These are phyloP conservation scores for Ampelomyces quisqualis DNA, from an alignment of 2,329 filamentous ascomycete species.

Conservation along the genomic window DNA sequence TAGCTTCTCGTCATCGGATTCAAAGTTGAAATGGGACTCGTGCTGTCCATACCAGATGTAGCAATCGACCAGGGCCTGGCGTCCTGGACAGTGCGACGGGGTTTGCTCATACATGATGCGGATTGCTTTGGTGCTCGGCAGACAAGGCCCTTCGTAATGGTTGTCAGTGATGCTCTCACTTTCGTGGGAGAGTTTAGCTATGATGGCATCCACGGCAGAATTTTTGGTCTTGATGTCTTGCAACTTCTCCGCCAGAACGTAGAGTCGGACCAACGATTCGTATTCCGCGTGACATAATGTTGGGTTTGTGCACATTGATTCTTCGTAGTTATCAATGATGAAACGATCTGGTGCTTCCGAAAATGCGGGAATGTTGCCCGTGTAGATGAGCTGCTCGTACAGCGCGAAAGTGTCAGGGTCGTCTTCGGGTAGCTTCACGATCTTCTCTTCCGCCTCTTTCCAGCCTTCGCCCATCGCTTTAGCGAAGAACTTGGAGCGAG, in stretches of 20 bases:
- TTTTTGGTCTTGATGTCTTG: not conserved
- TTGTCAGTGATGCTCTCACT: not conserved
- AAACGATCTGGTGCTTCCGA: not conserved
- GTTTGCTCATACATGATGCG: not conserved
- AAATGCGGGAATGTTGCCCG: conserved; percentile 3
- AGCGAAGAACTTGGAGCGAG: conserved; percentile 9
- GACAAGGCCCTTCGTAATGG: not conserved
- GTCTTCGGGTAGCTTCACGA: conserved; percentile 10
- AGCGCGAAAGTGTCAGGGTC: conserved; percentile 10
- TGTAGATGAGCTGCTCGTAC: conserved; percentile 15
- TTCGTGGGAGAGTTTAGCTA: not conserved
- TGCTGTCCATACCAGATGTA: not conserved
- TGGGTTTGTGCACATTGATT: no score
- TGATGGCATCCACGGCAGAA: not conserved
- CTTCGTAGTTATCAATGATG: no score
- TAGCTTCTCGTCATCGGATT: no score
- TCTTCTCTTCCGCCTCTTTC: not conserved
- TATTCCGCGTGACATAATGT: conserved; percentile 1
- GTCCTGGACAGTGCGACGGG: not conserved
- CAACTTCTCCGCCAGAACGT: conserved; percentile 18
- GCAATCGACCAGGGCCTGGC: not conserved
- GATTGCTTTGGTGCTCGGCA: not conserved
- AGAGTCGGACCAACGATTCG: conserved; percentile 2
- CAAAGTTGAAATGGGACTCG: no score
- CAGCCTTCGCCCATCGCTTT: conserved; percentile 2